These are phyloP conservation scores for Aspergillus hortae DNA, from an alignment of 2,329 filamentous ascomycete genomes.

Conservation along the genomic window DNA sequence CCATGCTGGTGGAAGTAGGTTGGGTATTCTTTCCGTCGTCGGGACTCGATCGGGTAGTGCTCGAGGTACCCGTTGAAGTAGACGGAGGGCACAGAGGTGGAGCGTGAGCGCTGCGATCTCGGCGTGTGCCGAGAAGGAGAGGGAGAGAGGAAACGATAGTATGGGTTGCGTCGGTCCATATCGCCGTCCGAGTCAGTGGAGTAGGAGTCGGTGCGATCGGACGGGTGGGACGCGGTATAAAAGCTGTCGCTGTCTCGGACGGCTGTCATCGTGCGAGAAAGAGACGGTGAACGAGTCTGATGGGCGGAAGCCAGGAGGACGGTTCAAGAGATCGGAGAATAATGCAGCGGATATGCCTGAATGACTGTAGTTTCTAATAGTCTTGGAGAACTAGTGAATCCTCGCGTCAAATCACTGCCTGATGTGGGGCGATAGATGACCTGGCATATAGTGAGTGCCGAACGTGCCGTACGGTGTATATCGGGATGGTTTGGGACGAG, in stretches of 20 bases:
- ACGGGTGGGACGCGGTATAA: conserved; percentile 17
- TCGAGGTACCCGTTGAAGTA: conserved; percentile 24
- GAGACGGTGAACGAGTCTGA: conserved; percentile 4
- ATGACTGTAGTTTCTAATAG: conserved; percentile 11
- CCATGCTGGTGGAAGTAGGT: conserved; percentile 3
- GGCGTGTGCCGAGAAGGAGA: conserved; percentile 18
- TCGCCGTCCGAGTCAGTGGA: conserved; percentile 18
- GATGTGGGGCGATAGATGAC: conserved; percentile 12
- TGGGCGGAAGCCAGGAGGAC: not conserved
- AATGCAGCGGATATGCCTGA: conserved; percentile 12
- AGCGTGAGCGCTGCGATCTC: conserved; percentile 16
- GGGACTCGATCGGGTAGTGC: conserved; percentile 24
- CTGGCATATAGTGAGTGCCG: not conserved
- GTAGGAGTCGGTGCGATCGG: conserved; percentile 16
- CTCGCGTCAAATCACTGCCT: conserved; percentile 10
- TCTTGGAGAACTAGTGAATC: conserved; percentile 13
- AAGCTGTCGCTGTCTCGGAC: conserved; percentile 20
- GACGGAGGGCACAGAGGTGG: conserved; percentile 21
- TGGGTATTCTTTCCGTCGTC: conserved; percentile 12
- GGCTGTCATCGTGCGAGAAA: conserved; percentile 10
- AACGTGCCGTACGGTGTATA: no score
- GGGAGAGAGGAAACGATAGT: conserved; percentile 24
- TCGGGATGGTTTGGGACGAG: no score
- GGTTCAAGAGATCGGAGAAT: not conserved
- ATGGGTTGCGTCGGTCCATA: conserved; percentile 23